Evolutionary conservation across 495 filamentous ascomycete species (phyloP).

Genomic region (Tuber umbilicatum): DNA sequence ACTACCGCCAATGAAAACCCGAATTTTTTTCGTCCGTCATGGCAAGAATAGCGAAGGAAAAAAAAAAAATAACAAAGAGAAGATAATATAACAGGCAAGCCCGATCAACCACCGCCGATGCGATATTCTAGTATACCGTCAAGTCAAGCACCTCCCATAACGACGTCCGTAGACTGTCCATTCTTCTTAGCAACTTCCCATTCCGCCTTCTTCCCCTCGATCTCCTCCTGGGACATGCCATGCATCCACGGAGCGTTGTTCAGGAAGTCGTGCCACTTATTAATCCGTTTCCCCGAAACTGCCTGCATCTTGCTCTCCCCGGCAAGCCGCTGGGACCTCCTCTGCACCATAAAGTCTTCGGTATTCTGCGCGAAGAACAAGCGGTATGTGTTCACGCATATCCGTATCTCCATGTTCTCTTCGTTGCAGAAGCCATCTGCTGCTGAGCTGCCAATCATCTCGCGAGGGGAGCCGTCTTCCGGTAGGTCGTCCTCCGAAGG

Average conservation of each 20-base stretch:
- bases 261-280: slow-evolving; percentile 65
- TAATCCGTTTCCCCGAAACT: slow-evolving; percentile 53
- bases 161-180: slow-evolving; percentile 26
- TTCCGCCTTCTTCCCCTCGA: slow-evolving; percentile 26
- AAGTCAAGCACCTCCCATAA: slow-evolving; percentile 34
- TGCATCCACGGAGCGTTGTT: slow-evolving; percentile 73
- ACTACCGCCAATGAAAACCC: not conserved
- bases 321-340: slow-evolving; percentile 32
- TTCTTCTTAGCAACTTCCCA: slow-evolving; percentile 33
- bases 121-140: not conserved
- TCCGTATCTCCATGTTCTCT: slow-evolving; percentile 70
- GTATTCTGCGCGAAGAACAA: slow-evolving; percentile 69
- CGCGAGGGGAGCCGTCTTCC: slow-evolving; percentile 42
- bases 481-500: slow-evolving; percentile 49
- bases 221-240: slow-evolving; percentile 27
- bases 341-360: slow-evolving; percentile 54
- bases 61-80: not conserved
- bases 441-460: slow-evolving; percentile 46
- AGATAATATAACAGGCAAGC: not conserved
- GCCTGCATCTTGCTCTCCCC: slow-evolving; percentile 42
- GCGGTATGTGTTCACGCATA: slow-evolving; percentile 75
- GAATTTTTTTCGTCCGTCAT: not conserved
- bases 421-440: slow-evolving; percentile 52
- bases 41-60: not conserved
- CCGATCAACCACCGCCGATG: not conserved